These are phyloP conservation scores for Pichia pseudocactophila DNA, from an alignment of 805 yeast species.

Conservation along the genomic window DNA sequence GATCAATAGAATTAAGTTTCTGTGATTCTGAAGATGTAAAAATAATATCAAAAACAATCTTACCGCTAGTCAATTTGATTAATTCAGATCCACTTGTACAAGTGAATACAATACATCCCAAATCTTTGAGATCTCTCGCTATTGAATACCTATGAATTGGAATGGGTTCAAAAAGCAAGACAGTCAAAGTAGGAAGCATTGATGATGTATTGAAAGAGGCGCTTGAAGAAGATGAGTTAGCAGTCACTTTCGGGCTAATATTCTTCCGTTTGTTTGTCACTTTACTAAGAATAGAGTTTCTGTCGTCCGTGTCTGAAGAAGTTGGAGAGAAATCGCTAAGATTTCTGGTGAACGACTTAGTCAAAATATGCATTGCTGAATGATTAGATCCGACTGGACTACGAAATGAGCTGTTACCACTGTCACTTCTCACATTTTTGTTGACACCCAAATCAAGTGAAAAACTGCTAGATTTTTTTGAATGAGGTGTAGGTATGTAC, in stretches of 20 bases:
- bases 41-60: slow-evolving; percentile 75
- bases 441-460: background rate
- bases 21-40: slow-evolving; percentile 65
- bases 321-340: slow-evolving; percentile 36
- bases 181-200: slow-evolving; percentile 36
- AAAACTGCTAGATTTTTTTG: slow-evolving; percentile 15
- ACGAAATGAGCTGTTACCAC: background rate
- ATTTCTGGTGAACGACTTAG: slow-evolving; percentile 14
- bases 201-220: background rate
- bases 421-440: background rate
- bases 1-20: slow-evolving; percentile 63
- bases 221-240: slow-evolving; percentile 1
- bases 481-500: slow-evolving; percentile 20
- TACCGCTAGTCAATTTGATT: slow-evolving; percentile 71
- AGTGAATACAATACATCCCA: slow-evolving; percentile 75
- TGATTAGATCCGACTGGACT: slow-evolving; percentile 2
- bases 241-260: background rate
- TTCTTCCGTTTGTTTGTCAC: slow-evolving; percentile 29
- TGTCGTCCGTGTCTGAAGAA: slow-evolving; percentile 65
- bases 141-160: slow-evolving; percentile 70
- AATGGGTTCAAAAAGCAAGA: slow-evolving; percentile 78
- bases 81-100: slow-evolving; percentile 77
- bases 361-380: slow-evolving; percentile 21
- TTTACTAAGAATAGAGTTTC: slow-evolving; percentile 41
- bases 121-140: slow-evolving; percentile 49